A percentile compares a stretch with the other conserved stretches of the same genome.
Conservation (phyloP, 2,329 filamentous ascomycete genomes). For the Colletotrichum sp. region DNA sequence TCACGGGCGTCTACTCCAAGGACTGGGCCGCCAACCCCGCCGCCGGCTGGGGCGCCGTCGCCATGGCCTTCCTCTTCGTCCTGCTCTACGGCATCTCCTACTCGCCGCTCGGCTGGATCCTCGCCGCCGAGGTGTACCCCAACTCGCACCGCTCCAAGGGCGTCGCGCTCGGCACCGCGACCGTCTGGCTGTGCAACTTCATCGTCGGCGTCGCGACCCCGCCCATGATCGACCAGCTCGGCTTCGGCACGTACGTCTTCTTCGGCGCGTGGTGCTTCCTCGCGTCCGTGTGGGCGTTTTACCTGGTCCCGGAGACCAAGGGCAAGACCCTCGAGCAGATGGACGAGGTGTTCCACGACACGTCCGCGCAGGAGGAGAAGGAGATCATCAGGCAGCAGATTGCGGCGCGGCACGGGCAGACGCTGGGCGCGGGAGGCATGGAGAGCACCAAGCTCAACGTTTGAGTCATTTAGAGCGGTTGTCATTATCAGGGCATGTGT, state of each 20-base stretch:
- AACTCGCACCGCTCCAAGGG: constrained; percentile 18
- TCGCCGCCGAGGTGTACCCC: background rate
- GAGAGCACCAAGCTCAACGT: background rate
- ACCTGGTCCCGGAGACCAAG: constrained; percentile 64
- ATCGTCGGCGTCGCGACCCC: constrained; percentile 47
- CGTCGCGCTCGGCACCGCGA: constrained; percentile 35
- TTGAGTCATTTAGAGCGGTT: background rate
- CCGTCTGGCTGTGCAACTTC: constrained; percentile 61
- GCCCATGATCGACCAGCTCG: constrained; percentile 55
- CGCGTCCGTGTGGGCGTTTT: constrained; percentile 52
- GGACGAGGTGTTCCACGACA: constrained; percentile 42
- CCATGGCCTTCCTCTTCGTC: constrained; percentile 29
- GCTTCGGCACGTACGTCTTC: constrained; percentile 60
- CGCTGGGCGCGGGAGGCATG: background rate
- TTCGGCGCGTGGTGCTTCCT: constrained; percentile 60
- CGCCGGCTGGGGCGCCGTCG: background rate
- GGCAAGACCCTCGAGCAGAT: constrained; percentile 62
- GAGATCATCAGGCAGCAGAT: constrained; percentile 13
- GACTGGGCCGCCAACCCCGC: background rate
- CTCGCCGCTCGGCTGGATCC: background rate
- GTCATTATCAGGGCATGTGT: background rate
- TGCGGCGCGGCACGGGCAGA: background rate
- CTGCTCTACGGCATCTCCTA: constrained; percentile 36
- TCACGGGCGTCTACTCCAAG: background rate
- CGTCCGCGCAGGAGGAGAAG: constrained; percentile 6